Evolutionary conservation across 352 stramenopile genomes (phyloP).

Genomic region (Pythium periplocum): DNA sequence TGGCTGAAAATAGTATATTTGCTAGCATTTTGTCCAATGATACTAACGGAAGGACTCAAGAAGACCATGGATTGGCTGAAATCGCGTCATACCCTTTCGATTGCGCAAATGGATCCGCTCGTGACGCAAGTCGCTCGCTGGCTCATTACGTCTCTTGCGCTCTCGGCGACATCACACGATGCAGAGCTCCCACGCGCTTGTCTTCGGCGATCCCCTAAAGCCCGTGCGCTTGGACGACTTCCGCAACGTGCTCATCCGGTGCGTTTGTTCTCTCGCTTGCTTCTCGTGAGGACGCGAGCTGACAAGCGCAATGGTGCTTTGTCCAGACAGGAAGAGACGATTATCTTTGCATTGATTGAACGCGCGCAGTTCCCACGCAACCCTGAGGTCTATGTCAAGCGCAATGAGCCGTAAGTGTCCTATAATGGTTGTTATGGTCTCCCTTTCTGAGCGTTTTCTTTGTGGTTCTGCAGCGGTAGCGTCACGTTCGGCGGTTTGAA

Average conservation of each 20-base stretch:
- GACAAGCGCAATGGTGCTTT: neutral
- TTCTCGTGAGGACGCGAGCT: neutral
- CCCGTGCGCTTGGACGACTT: slow-evolving; percentile 84
- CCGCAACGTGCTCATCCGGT: slow-evolving; percentile 86
- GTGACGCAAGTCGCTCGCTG: no score
- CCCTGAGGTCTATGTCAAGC: slow-evolving; percentile 91
- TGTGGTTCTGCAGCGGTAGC: slow-evolving; percentile 33
- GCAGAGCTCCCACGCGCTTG: slow-evolving; percentile 56
- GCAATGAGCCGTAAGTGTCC: slow-evolving; percentile 53
- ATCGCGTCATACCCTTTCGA: neutral
- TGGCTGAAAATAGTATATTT: no score
- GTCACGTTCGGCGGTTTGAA: slow-evolving; percentile 73
- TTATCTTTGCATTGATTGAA: slow-evolving; percentile 99
- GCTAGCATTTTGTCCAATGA: no score
- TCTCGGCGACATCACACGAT: slow-evolving; percentile 3
- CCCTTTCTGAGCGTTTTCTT: neutral
- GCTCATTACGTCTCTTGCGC: no score
- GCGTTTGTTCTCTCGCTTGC: neutral
- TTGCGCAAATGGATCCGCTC: slow-evolving; percentile 17
- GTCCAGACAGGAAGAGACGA: slow-evolving; percentile 94
- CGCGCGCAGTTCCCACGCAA: slow-evolving; percentile 96
- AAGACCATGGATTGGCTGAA: slow-evolving; percentile 7
- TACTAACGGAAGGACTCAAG: no score
- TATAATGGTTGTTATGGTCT: neutral
- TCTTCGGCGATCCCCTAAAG: slow-evolving; percentile 62